Base-by-base conservation (phyloP, 768 basidiomycete genomes). In the Trametes elegans region DNA sequence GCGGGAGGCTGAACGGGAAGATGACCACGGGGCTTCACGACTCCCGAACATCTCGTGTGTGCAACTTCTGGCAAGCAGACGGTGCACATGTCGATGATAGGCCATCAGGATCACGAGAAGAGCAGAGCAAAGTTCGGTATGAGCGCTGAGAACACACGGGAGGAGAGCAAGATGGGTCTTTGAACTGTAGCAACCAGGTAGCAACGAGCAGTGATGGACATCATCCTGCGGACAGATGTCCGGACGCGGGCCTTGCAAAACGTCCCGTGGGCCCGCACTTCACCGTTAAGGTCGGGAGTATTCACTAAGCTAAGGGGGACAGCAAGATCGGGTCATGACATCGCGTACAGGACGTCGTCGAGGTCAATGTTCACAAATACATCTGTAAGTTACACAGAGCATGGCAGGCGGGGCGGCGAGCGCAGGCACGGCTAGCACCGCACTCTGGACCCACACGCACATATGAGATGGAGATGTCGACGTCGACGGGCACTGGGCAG, bases 171-270 rank as follows among this genome's bases (percentile, higher is more conserved):
- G 35, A 29, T 35, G 38, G 13, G 26, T 28, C 28, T 41, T 19
- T 19, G 36, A 38, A 47, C 49, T 57, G 57, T 58, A 48, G 57
- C 40, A 29, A 58, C 51, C 50, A 42, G 5, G 57, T 58, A 48
- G 57, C 40, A 29, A 58, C 51, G 57, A 42, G 5, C 24, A 13
- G 23, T 53, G 57, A 58, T 58, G 45, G 32, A 13, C 39, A 58
- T 58, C 57, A 58, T 26, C 32, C 50, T 46, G 51, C 57, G 45
- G 56, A 52, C 26, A 58, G 50, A 42, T 53, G 36, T 28, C 27
- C 48, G 13, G 44, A 6, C 28, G 44, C 46, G 36, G 49, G 42
- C 49, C 40, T 41, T 23, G 39, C 31, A 40, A 18, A 29, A 28
- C 39, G 19, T 32, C 21, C 40, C 26, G 42, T 27, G n/a, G n/a